phyloP scores from a whole-genome alignment of 169 alveolate species.

The Besnoitia besnoiti region DNA sequence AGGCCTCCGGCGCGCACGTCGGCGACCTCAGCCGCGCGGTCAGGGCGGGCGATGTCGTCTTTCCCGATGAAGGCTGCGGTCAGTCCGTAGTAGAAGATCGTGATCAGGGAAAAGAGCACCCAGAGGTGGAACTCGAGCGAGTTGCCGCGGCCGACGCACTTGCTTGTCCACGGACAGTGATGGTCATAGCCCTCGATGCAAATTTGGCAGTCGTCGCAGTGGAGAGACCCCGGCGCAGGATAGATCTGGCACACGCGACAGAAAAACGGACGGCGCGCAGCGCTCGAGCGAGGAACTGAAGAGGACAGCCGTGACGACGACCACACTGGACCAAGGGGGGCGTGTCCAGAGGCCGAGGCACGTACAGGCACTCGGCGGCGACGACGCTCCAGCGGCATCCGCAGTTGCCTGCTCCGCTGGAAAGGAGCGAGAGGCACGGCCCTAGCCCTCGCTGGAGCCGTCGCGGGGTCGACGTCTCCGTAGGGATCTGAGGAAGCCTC shows the following conservation, averaged over 20 bases:
- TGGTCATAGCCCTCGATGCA: conserved; percentile 85
- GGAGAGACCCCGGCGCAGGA: conserved; percentile 59
- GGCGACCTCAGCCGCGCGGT: neutral
- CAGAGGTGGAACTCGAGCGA: conserved; percentile 69
- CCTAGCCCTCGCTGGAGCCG: too few species aligned
- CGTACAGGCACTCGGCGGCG: too few species aligned
- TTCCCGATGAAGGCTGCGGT: conserved; percentile 24
- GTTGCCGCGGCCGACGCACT: conserved; percentile 85
- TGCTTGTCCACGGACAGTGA: conserved; percentile 92
- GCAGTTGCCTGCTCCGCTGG: too few species aligned
- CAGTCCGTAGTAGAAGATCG: conserved; percentile 50
- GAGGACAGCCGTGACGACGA: too few species aligned
- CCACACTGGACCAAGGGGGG: too few species aligned
- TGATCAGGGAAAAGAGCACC: conserved; percentile 10
- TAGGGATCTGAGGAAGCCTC: too few species aligned
- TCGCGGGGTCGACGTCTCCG: too few species aligned
- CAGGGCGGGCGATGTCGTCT: neutral
- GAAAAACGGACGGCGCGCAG: neutral
- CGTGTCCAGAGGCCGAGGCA: too few species aligned
- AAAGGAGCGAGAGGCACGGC: too few species aligned
- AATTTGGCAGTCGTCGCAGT: conserved; percentile 81
- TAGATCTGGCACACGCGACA: conserved; percentile 2
- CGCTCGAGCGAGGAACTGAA: neutral
- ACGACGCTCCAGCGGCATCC: too few species aligned
- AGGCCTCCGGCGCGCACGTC: neutral